Percentiles rank a stretch among this genome's conserved stretches.
These are phyloP conservation scores for Trichoderma aggressivum DNA, from an alignment of 2,329 filamentous ascomycete genomes.

Conservation along the genomic window DNA sequence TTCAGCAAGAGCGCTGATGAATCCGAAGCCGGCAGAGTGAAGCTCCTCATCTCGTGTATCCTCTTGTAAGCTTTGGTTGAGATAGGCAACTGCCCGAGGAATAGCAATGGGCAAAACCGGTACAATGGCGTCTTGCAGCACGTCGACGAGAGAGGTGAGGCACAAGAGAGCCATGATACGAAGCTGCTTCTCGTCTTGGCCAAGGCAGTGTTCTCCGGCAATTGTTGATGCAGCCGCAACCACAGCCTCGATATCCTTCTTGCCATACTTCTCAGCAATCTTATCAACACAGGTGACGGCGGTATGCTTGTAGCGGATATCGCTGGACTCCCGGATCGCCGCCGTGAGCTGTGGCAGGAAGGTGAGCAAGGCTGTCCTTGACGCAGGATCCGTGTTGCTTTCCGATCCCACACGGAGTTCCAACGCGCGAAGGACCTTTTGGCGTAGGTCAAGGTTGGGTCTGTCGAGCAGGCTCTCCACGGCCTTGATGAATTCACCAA, in stretches of 20 bases:
- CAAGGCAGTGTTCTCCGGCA: slow-evolving; percentile 71
- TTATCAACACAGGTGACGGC: slow-evolving; percentile 88
- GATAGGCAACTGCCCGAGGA: slow-evolving; percentile 66
- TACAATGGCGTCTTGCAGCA: slow-evolving; percentile 81
- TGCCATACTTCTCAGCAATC: slow-evolving; percentile 92
- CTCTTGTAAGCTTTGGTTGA: slow-evolving; percentile 58
- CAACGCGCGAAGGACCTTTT: slow-evolving; percentile 76
- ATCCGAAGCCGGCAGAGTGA: slow-evolving; percentile 77
- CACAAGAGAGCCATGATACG: slow-evolving; percentile 84
- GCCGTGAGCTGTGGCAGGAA: slow-evolving; percentile 77
- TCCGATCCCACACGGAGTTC: slow-evolving; percentile 75
- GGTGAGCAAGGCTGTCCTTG: slow-evolving; percentile 67
- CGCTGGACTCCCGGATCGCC: slow-evolving; percentile 69
- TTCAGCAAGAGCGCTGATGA: slow-evolving; percentile 75
- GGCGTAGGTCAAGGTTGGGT: slow-evolving; percentile 69
- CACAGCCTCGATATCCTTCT: slow-evolving; percentile 78
- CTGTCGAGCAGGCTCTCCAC: slow-evolving; percentile 77
- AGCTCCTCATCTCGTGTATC: slow-evolving; percentile 58
- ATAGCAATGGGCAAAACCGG: slow-evolving; percentile 76
- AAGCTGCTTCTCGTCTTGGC: slow-evolving; percentile 67
- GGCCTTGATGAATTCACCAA: slow-evolving; percentile 83
- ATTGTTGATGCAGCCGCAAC: slow-evolving; percentile 73
- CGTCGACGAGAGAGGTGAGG: slow-evolving; percentile 83
- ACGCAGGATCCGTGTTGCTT: slow-evolving; percentile 63
- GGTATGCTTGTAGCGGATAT: slow-evolving; percentile 76